Evolutionary conservation across 345 rosid genomes (phyloP).

Genomic region (Streptanthus diversifolius): DNA sequence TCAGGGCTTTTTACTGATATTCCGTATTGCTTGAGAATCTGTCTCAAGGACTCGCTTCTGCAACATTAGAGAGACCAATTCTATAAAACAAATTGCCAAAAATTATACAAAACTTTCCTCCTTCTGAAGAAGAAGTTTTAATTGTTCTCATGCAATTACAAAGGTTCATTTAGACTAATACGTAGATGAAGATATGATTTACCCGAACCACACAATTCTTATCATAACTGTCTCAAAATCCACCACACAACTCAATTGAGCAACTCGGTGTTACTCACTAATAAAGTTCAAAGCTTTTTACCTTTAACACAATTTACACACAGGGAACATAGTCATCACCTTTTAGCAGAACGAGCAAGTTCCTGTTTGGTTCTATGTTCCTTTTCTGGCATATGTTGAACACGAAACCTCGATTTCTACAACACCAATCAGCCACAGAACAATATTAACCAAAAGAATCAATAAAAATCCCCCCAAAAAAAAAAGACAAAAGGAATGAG

Average conservation of each 20-base stretch:
- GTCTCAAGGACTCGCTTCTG: slow-evolving; percentile 27
- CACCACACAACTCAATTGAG: background rate
- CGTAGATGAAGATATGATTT: background rate
- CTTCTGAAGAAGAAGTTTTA: background rate
- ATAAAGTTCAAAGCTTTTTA: background rate
- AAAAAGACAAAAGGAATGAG: background rate
- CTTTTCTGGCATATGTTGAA: slow-evolving; percentile 1
- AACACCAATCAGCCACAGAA: background rate
- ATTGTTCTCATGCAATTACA: background rate
- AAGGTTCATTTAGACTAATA: background rate
- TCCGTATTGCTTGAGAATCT: slow-evolving; percentile 31
- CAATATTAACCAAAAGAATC: background rate
- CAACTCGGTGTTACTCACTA: background rate
- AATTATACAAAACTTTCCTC: no score
- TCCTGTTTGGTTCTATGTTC: slow-evolving; percentile 16
- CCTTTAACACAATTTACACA: background rate
- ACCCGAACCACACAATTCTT: slow-evolving; percentile 12
- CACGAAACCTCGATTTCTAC: slow-evolving; percentile 29
- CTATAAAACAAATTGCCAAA: background rate
- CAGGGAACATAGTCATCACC: slow-evolving; percentile 25
- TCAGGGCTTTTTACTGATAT: slow-evolving; percentile 14
- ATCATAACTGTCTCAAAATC: background rate
- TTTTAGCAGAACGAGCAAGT: slow-evolving; percentile 14
- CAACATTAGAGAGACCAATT: slow-evolving; percentile 3
- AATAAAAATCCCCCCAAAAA: background rate